phyloP scores from a whole-genome alignment of 257 asterid species.

The Henckelia pumila region DNA sequence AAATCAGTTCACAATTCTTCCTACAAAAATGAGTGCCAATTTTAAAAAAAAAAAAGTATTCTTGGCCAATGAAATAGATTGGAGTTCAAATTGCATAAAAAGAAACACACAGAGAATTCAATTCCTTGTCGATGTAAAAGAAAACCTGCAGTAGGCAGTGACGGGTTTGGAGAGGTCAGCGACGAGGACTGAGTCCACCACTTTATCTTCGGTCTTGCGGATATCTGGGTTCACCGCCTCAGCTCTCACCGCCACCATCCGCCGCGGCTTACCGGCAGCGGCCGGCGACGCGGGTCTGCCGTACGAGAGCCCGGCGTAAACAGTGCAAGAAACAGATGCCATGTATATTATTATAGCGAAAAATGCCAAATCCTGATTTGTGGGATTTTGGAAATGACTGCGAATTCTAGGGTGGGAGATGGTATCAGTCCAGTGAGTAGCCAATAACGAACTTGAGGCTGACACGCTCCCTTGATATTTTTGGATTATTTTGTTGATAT shows the following conservation, averaged over 20 bases:
- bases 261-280: conserved; percentile 36
- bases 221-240: conserved; percentile 72
- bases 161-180: conserved; percentile 77
- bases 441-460: conserved; percentile 45
- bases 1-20: too few relatives aligned
- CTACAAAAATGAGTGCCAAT: too few relatives aligned
- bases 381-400: not conserved
- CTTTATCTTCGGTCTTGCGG: conserved; percentile 82
- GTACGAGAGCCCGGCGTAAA: conserved; percentile 31
- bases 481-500: not conserved
- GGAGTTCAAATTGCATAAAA: too few relatives aligned
- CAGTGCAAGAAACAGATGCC: conserved; percentile 52
- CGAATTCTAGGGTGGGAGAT: not conserved
- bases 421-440: not conserved
- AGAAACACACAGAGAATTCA: not conserved
- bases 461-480: conserved; percentile 36
- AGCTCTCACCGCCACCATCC: conserved; percentile 76
- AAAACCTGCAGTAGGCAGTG: conserved; percentile 81
- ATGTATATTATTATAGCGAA: conserved; percentile 16
- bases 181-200: conserved; percentile 74
- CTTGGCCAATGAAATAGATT: not conserved
- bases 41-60: not conserved
- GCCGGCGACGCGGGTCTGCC: conserved; percentile 18
- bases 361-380: not conserved
- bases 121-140: not conserved